Base-by-base conservation (phyloP, 257 asterid genomes). In the Jasminum sambac region DNA sequence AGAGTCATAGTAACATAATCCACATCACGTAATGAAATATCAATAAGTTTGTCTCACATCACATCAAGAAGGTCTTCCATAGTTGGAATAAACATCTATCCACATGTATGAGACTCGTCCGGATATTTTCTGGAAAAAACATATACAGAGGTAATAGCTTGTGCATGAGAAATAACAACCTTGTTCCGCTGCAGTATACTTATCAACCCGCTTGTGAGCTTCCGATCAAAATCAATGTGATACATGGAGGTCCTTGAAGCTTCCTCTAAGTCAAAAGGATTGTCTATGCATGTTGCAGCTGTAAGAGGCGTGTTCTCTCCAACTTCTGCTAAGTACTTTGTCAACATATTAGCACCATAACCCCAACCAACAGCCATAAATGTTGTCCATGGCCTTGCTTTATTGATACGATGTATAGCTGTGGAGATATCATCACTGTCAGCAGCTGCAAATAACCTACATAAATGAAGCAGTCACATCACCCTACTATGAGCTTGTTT, bases 361-460 rank as follows among this genome's bases (percentile, higher is more conserved):
- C 94, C 99, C 97, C 98, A 95, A 79, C 94, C 98, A 77, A 91
- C 82, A 21, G 87, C 88, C 99, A 91, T 80, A 73, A 95, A 81
- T 67, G 98, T 89, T 77, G 99, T 82, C 96, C 95, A 79, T 62
- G 99, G 90, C 80, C 99, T 91, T 81, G 85, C 89, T 85, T 88
- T 87, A 74, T 78, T 84, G 70, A 95, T 76, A 70, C 72, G 88
- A 66, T 87, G 89, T 68, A 91, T 79, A 77, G 88, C 94, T 75
- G 91, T 85, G 84, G 88, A 89, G 81, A 91, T 72, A 88, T 95
- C 99, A 84, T 91, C 98, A 71, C 99, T 95, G 74, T 95, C 99
- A 85, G 98, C 98, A 79, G 99, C 99, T 76, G 99, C 83, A 89
- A 95, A 95, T 78, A 95, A 86, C 98, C 99, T 95, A 87, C 96